A percentile compares a stretch with the other conserved stretches of the same genome.
Conservation (phyloP, 2,329 filamentous ascomycete genomes). For the Cercospora citrullina region DNA sequence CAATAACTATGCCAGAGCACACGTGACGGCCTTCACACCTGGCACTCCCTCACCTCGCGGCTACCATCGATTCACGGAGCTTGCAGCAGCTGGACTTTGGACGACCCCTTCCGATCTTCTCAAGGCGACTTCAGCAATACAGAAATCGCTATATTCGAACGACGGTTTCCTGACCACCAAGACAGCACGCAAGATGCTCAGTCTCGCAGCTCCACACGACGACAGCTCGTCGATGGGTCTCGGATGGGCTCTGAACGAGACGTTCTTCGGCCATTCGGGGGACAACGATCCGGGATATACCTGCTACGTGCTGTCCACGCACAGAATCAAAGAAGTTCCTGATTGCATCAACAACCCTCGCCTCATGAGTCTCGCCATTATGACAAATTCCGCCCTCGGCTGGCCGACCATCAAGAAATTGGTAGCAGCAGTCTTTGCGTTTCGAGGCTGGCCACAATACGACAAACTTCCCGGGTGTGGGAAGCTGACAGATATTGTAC, state of each 20-base stretch:
- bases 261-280: conserved; percentile 28
- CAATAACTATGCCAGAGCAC: conserved; percentile 27
- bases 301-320: conserved; percentile 24
- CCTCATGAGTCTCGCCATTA: conserved; percentile 23
- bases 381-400: conserved; percentile 26
- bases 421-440: conserved; percentile 22
- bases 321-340: conserved; percentile 5
- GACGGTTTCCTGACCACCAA: conserved; percentile 20
- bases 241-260: conserved; percentile 24
- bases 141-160: conserved; percentile 20
- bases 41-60: conserved; percentile 18
- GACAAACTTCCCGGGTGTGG: conserved; percentile 9
- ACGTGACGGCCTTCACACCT: conserved; percentile 19
- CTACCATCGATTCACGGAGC: conserved; percentile 28
- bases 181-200: conserved; percentile 30
- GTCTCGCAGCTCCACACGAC: conserved; percentile 8
- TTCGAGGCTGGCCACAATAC: conserved; percentile 23
- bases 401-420: conserved; percentile 17
- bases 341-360: background rate
- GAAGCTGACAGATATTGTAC: conserved; percentile 9
- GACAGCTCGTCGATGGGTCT: conserved; percentile 17
- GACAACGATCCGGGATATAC: conserved; percentile 29
- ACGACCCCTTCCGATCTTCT: conserved; percentile 33
- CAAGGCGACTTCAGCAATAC: conserved; percentile 27
- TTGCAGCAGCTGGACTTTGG: conserved; percentile 34